Evolutionary conservation across 106 monocot genomes (phyloP).

Genomic region (Platanthera zijinensis): DNA sequence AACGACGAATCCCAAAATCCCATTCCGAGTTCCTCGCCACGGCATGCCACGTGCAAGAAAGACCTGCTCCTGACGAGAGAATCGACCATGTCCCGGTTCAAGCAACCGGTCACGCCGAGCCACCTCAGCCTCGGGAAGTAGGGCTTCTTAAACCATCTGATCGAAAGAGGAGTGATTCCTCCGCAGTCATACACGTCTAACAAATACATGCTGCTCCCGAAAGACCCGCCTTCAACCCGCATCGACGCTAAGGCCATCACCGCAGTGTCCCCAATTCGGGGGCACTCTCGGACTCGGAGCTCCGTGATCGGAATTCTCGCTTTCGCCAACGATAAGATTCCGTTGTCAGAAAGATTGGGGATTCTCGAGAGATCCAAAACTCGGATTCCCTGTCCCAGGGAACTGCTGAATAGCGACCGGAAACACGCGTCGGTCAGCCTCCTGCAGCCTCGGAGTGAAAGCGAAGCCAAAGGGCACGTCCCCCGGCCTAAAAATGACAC

Average conservation of each 20-base stretch:
- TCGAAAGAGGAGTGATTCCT: slow-evolving; percentile 71
- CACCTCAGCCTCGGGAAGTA: slow-evolving; percentile 88
- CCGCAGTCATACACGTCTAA: slow-evolving; percentile 72
- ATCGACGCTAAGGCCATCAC: slow-evolving; percentile 92
- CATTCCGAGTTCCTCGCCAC: slow-evolving; percentile 74
- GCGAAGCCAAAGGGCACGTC: slow-evolving; percentile 45
- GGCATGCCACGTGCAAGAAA: slow-evolving; percentile 59
- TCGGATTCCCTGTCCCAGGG: slow-evolving; percentile 34
- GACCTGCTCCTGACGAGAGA: slow-evolving; percentile 59
- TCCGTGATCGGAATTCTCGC: slow-evolving; percentile 60
- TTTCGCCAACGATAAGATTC: slow-evolving; percentile 54
- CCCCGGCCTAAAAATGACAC: slow-evolving; percentile 60
- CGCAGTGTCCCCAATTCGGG: slow-evolving; percentile 59
- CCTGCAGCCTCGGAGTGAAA: slow-evolving; percentile 84
- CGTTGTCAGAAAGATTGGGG: slow-evolving; percentile 64
- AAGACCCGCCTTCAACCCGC: slow-evolving; percentile 57
- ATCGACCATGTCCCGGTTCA: slow-evolving; percentile 87
- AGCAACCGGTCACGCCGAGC: slow-evolving; percentile 79
- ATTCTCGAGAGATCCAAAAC: slow-evolving; percentile 67
- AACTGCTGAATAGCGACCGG: slow-evolving; percentile 42
- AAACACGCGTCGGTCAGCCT: slow-evolving; percentile 66
- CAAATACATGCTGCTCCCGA: slow-evolving; percentile 71
- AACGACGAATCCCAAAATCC: slow-evolving; percentile 45
- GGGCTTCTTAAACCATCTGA: slow-evolving; percentile 93
- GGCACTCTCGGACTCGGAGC: slow-evolving; percentile 76